phyloP scores from a whole-genome alignment of 2,329 filamentous ascomycete species.

The Colletotrichum musicola region DNA sequence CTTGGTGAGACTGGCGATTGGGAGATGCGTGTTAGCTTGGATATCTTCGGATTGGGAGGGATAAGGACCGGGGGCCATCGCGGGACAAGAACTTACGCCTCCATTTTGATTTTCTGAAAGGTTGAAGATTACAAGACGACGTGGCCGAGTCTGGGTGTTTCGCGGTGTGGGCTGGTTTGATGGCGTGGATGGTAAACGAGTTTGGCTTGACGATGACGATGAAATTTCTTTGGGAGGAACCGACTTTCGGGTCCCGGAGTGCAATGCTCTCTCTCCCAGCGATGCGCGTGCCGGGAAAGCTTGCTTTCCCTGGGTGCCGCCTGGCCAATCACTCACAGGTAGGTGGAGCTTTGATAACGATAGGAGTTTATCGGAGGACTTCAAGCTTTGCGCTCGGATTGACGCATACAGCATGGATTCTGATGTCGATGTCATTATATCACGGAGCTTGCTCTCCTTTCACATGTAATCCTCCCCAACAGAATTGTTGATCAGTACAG shows the following conservation, averaged over 20 bases:
- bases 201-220: constrained; percentile 38
- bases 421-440: neutral
- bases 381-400: constrained; percentile 8
- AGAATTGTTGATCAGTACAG: too few species aligned
- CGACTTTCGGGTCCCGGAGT: constrained; percentile 18
- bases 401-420: constrained; percentile 7
- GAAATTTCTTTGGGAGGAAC: constrained; percentile 40
- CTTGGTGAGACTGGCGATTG: constrained; percentile 70
- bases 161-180: constrained; percentile 3
- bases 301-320: constrained; percentile 28
- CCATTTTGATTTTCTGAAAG: constrained; percentile 34
- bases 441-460: neutral
- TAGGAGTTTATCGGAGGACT: constrained; percentile 15
- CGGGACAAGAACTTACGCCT: constrained; percentile 38
- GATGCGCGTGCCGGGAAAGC: constrained; percentile 19
- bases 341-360: constrained; percentile 32
- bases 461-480: too few species aligned
- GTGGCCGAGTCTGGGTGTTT: neutral
- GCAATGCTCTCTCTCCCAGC: constrained; percentile 11
- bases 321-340: constrained; percentile 20
- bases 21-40: constrained; percentile 38
- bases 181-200: neutral
- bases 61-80: too few species aligned
- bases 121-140: neutral
- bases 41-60: neutral